Conservation (phyloP, 2,329 filamentous ascomycete species). For the Tolypocladium inflatum region DNA sequence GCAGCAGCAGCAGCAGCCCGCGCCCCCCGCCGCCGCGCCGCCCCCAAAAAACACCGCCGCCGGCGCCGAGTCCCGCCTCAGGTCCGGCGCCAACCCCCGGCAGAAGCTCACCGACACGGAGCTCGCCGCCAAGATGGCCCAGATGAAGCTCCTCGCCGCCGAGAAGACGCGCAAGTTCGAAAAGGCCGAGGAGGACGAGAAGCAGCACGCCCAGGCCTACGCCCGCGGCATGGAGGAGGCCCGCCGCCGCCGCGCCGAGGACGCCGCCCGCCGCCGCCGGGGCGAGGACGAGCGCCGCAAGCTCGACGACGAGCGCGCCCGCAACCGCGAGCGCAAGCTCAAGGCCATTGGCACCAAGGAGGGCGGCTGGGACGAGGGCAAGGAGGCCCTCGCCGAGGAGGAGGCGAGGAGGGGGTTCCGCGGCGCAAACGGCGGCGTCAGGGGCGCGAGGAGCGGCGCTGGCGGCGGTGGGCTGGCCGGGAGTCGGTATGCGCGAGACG, state of each 20-base stretch:
- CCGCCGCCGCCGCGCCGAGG: slow-evolving; percentile 39
- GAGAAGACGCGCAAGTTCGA: slow-evolving; percentile 52
- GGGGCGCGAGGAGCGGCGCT: slow-evolving; percentile 22
- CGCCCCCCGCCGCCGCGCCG: slow-evolving; percentile 1
- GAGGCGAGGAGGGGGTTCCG: slow-evolving; percentile 30
- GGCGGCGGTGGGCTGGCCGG: slow-evolving; percentile 23
- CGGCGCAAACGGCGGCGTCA: slow-evolving; percentile 29
- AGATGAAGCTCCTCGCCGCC: slow-evolving; percentile 48
- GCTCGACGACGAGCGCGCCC: slow-evolving; percentile 50
- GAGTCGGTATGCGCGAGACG: slow-evolving; percentile 31
- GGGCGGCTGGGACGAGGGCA: slow-evolving; percentile 51
- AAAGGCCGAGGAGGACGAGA: slow-evolving; percentile 46
- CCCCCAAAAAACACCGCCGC: slow-evolving; percentile 18
- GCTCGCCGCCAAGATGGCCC: slow-evolving; percentile 49
- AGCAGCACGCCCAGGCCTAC: slow-evolving; percentile 43
- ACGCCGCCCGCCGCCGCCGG: slow-evolving; percentile 40
- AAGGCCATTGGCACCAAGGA: slow-evolving; percentile 46
- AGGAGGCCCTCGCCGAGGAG: slow-evolving; percentile 33
- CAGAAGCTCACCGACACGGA: slow-evolving; percentile 51
- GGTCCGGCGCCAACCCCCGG: slow-evolving; percentile 48
- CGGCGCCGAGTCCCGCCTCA: slow-evolving; percentile 32
- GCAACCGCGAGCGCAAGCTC: slow-evolving; percentile 51
- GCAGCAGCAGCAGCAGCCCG: background rate
- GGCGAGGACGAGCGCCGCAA: slow-evolving; percentile 41
- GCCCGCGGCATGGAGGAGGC: slow-evolving; percentile 48